phyloP scores from a whole-genome alignment of 1,284 basidiomycete species.

The Puccinia brachypodii region DNA sequence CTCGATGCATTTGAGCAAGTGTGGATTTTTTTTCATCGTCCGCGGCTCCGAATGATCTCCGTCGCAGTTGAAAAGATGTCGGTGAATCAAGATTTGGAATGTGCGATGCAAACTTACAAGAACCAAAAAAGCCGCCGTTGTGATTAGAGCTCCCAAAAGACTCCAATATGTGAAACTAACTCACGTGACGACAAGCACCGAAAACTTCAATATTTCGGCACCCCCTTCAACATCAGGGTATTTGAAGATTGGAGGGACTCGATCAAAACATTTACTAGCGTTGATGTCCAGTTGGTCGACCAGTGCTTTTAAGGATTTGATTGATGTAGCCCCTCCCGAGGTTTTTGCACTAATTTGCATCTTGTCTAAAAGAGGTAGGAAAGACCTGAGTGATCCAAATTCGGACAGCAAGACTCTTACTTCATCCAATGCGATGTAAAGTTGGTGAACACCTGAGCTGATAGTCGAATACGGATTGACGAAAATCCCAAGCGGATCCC shows the following conservation, averaged over 20 bases:
- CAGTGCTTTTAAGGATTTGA: neutral
- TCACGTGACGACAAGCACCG: conserved; percentile 2
- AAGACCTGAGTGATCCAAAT: neutral
- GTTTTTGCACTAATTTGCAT: neutral
- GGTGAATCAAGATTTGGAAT: conserved; percentile 20
- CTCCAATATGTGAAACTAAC: neutral
- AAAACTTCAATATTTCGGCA: neutral
- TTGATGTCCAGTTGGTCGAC: neutral
- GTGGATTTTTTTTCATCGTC: neutral
- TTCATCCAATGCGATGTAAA: neutral
- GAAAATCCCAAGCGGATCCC: conserved; percentile 11
- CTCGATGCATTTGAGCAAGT: neutral
- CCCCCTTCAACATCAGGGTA: neutral
- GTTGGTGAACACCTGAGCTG: neutral
- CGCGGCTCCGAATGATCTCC: neutral
- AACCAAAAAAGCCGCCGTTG: neutral
- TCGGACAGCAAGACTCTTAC: neutral
- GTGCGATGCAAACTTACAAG: conserved; percentile 6
- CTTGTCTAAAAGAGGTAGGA: neutral
- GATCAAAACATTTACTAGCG: neutral
- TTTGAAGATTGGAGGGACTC: neutral
- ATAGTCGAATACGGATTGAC: neutral
- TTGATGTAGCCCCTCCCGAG: neutral
- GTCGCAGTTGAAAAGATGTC: neutral
- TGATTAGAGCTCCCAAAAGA: neutral